Evolutionary conservation across 805 yeast genomes (phyloP), one percentile per base, ranked within the genome.

Genomic region (Blastobotrys americana): DNA sequence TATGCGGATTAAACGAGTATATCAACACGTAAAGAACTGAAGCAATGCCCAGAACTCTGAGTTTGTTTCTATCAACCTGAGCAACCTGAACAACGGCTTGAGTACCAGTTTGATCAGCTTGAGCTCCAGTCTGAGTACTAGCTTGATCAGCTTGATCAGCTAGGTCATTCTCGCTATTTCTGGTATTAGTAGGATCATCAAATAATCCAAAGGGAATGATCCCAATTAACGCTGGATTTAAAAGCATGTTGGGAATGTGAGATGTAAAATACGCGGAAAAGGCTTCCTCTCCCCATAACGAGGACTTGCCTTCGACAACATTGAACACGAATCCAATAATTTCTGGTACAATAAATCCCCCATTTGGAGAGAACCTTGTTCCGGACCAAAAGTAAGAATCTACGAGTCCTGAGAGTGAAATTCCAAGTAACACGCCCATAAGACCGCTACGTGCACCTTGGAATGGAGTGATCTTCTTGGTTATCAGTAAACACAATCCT

Each of bases 221-320:
- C 55, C 56, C 46, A 54, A 54, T 46, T 55, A 68, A 35, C 15
- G 55, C 40, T 3, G 69, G 70, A 46, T 63, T 62, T 36, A 57
- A 55, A 13, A 64, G 43, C 22, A 67, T 49, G 41, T 61, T 64
- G n/a, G 70, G 79, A 57, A 65, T 54, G 52, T 78, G 76, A 40
- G 69, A 70, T 2, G 73, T 61, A 54, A 87, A 80, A 63, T 90
- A 90, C 0, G 84, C 74, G 31, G 63, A 49, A 54, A 72, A 74
- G 3, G 97, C 95, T 59, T 84, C 89, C 1, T 72, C 72, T 0
- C 97, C 97, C 97, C 97, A 90, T 13, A 77, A 70, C 1, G 74
- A 61, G 1, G 95, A 71, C 34, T 84, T 77, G 1, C 95, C 95
- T 6, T 74, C 61, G n/a, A 88, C 47, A 2, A 85, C 83, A 61